Conservation (phyloP, 2,329 filamentous ascomycete genomes). For the Davidsoniella australis region DNA sequence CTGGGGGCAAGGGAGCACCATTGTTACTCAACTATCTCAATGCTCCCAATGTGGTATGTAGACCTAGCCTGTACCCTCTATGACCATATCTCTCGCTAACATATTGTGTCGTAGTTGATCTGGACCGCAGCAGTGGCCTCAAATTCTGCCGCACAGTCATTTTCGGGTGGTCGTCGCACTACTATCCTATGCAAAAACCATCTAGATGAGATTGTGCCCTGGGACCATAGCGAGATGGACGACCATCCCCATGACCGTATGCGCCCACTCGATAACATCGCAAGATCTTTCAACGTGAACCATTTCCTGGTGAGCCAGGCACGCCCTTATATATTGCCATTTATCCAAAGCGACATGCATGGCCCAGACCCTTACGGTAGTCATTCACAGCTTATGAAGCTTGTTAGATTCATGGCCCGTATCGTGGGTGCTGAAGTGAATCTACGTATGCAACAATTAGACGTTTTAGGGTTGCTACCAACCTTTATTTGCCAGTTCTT, state of each 20-base stretch:
- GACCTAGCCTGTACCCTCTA: not conserved
- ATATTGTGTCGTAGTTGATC: slow-evolving; percentile 39
- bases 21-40: slow-evolving; percentile 84
- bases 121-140: slow-evolving; percentile 66
- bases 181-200: slow-evolving; percentile 63
- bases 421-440: slow-evolving; percentile 61
- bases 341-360: slow-evolving; percentile 66
- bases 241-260: slow-evolving; percentile 11
- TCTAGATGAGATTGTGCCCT: slow-evolving; percentile 54
- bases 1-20: slow-evolving; percentile 57
- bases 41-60: slow-evolving; percentile 72
- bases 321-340: slow-evolving; percentile 74
- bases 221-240: slow-evolving; percentile 23
- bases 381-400: slow-evolving; percentile 38
- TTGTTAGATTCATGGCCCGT: slow-evolving; percentile 42
- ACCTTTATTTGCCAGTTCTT: slow-evolving; percentile 55
- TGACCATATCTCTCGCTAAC: not conserved
- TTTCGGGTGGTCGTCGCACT: slow-evolving; percentile 47
- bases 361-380: slow-evolving; percentile 47
- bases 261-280: slow-evolving; percentile 11
- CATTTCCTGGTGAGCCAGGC: slow-evolving; percentile 93
- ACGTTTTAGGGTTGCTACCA: slow-evolving; percentile 58
- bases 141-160: slow-evolving; percentile 46
- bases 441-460: slow-evolving; percentile 66
- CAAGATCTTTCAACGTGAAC: slow-evolving; percentile 68